Evolutionary conservation across 2,329 filamentous ascomycete genomes (phyloP), one percentile per base, ranked within the genome.

Genomic region (Aspergillus arachidicola): DNA sequence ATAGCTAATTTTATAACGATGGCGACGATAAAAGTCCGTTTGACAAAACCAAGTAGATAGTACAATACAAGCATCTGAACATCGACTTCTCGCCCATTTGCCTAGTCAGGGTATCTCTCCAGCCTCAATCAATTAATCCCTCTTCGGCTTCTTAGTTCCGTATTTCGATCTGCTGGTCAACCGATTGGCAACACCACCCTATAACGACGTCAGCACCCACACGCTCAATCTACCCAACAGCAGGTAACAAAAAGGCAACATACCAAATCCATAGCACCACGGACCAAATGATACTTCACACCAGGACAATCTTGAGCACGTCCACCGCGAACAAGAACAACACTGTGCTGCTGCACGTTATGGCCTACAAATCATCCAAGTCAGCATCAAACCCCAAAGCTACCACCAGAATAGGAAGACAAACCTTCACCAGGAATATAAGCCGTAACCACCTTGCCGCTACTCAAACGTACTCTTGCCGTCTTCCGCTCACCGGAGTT

Each of bases 321-420:
- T 2, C 95, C 95, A 63, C 95, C 95, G 69, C 95, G 86, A n/a
- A 99, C 94, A 69, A 98, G 84, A 61, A 99, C 95, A 54, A 99
- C 95, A 72, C 91, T 96, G 84, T 99, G 96, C 85, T 98, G 95
- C 85, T 98, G 94, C 69, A 98, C 94, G 80, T 98, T 99, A 82
- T 99, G 95, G 56, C 95, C 86, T 88, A 69, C 3, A 63, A 23
- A 59, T 41, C 70, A 34, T 12, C 60, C 65, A 60, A 64, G 65
- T 46, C 38, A 59, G 48, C 19, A 26, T 34, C 23, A n/a, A 57
- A 12, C 26, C 28, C 23, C 45, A 28, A 48, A 4, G 9, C 48
- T 43, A 32, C 16, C 45, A 30, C 16, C 26, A 30, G 6, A 26
- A 38, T 11, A 61, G 57, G 4, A 54, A 38, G 59, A 72, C 80